Conservation (phyloP, 768 basidiomycete species). For the Leccinum imitatum region DNA sequence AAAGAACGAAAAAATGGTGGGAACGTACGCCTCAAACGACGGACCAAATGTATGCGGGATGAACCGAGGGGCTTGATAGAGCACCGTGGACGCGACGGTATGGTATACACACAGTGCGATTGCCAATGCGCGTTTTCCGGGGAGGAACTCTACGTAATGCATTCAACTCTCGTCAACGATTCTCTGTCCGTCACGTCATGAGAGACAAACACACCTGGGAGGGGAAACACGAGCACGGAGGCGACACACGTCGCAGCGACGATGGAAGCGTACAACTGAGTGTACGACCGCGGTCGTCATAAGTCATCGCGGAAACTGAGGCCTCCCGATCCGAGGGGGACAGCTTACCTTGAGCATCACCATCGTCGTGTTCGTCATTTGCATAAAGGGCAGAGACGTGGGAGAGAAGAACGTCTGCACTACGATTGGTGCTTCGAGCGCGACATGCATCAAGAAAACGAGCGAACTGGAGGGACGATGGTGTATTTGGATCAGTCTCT, state of each 20-base stretch:
- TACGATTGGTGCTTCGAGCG: slow-evolving; percentile 74
- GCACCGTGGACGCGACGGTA: slow-evolving; percentile 65
- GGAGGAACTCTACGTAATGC: slow-evolving; percentile 62
- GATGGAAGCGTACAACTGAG: slow-evolving; percentile 68
- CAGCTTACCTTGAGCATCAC: slow-evolving; percentile 65
- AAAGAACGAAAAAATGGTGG: neutral
- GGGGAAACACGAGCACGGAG: slow-evolving; percentile 59
- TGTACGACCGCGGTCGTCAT: neutral
- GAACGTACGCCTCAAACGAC: slow-evolving; percentile 56
- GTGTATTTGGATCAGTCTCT: neutral
- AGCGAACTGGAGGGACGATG: slow-evolving; percentile 42
- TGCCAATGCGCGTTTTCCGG: slow-evolving; percentile 81
- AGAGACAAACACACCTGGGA: slow-evolving; percentile 59
- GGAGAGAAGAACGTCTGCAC: slow-evolving; percentile 74
- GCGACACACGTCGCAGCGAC: slow-evolving; percentile 59
- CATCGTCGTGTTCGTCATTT: slow-evolving; percentile 80
- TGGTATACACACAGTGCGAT: slow-evolving; percentile 79
- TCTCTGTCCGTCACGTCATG: too few species aligned
- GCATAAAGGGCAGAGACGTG: slow-evolving; percentile 63
- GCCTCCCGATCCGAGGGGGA: slow-evolving; percentile 3
- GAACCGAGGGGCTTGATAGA: slow-evolving; percentile 76
- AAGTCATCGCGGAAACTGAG: neutral
- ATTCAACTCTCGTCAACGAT: neutral
- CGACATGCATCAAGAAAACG: slow-evolving; percentile 78
- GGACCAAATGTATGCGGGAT: slow-evolving; percentile 72